phyloP scores from a whole-genome alignment of 495 filamentous ascomycete genomes.

The Neurospora sp. region DNA sequence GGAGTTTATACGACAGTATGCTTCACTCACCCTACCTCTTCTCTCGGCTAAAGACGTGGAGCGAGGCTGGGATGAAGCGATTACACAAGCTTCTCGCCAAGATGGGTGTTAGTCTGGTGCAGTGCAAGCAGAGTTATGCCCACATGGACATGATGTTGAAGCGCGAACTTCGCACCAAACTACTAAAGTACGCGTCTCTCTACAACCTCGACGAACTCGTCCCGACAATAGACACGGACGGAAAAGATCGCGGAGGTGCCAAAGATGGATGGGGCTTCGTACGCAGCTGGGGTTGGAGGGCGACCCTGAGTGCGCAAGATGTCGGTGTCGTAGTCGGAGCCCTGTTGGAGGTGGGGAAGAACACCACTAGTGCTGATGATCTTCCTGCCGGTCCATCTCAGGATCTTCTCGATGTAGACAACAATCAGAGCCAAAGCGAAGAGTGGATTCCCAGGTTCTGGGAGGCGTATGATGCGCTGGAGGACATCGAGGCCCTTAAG shows the following conservation, averaged over 20 bases:
- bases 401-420: slow-evolving; percentile 32
- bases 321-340: slow-evolving; percentile 84
- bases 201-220: slow-evolving; percentile 92
- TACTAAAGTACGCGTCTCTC: slow-evolving; percentile 79
- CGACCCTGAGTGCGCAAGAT: slow-evolving; percentile 82
- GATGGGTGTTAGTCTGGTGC: slow-evolving; percentile 90
- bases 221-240: slow-evolving; percentile 52
- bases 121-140: slow-evolving; percentile 90
- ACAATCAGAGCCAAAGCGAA: slow-evolving; percentile 43
- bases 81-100: slow-evolving; percentile 95
- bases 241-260: slow-evolving; percentile 44
- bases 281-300: slow-evolving; percentile 94
- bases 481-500: slow-evolving; percentile 66
- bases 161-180: slow-evolving; percentile 69
- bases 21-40: slow-evolving; percentile 94
- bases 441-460: slow-evolving; percentile 75
- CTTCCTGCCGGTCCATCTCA: slow-evolving; percentile 14
- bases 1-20: slow-evolving; percentile 98
- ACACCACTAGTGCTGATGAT: slow-evolving; percentile 23
- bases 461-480: slow-evolving; percentile 86
- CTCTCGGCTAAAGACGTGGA: slow-evolving; percentile 88
- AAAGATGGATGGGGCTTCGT: slow-evolving; percentile 96
- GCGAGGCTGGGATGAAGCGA: slow-evolving; percentile 74
- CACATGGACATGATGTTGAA: slow-evolving; percentile 99
- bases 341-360: slow-evolving; percentile 79